Conservation (phyloP, 768 basidiomycete genomes). For the Daedaleopsis nitida region DNA sequence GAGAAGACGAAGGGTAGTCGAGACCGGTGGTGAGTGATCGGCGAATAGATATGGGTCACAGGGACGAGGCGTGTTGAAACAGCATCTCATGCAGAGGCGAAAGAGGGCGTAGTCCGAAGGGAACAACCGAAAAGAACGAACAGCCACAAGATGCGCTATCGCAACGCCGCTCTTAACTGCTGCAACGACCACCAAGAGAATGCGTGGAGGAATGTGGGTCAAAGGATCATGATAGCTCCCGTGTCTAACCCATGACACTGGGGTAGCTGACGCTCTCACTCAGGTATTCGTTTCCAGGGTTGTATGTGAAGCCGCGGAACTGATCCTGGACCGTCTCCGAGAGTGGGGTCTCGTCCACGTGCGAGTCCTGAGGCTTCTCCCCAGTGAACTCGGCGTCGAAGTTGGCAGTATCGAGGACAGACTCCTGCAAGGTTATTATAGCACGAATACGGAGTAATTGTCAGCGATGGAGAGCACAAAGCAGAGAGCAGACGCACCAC, state of each 20-base stretch:
- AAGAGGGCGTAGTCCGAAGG: not conserved
- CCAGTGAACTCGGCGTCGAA: slow-evolving; percentile 98
- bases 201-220: not conserved
- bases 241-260: slow-evolving; percentile 28
- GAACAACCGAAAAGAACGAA: not conserved
- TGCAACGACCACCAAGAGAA: no score
- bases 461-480: not conserved
- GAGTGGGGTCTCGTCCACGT: slow-evolving; percentile 89
- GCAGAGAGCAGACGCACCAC: slow-evolving; percentile 58
- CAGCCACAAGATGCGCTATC: not conserved
- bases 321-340: slow-evolving; percentile 97
- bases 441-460: not conserved
- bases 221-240: slow-evolving; percentile 1
- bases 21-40: no score
- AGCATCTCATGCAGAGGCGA: not conserved
- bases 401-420: slow-evolving; percentile 92
- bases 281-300: slow-evolving; percentile 81
- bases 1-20: not conserved
- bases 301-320: slow-evolving; percentile 90
- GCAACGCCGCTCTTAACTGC: no score
- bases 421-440: slow-evolving; percentile 53
- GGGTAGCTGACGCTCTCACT: slow-evolving; percentile 79
- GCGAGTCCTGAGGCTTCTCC: slow-evolving; percentile 93
- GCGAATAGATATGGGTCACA: no score
- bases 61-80: not conserved